A percentile compares a stretch with the other conserved stretches of the same genome.
phyloP scores from a whole-genome alignment of 352 stramenopile species.

The Phytopythium kandeliae region DNA sequence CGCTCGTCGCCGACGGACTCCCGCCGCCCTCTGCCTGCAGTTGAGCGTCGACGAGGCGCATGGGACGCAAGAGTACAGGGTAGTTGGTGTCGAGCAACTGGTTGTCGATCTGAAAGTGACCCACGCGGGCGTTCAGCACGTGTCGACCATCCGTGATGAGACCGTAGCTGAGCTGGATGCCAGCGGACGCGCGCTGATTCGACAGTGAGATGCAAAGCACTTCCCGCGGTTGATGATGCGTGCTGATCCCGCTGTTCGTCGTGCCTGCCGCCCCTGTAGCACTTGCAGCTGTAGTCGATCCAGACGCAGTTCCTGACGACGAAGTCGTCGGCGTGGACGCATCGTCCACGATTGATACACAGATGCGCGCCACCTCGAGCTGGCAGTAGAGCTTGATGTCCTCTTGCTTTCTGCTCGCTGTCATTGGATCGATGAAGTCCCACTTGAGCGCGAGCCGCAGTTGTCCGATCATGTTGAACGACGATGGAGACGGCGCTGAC shows the following conservation, averaged over 20 bases:
- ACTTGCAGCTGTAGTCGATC: not conserved
- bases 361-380: conserved; percentile 67
- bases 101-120: conserved; percentile 83
- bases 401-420: conserved; percentile 29
- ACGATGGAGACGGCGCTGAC: conserved; percentile 10
- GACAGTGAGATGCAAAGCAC: conserved; percentile 74
- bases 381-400: conserved; percentile 64
- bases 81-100: conserved; percentile 84
- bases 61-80: conserved; percentile 64
- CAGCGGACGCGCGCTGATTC: conserved; percentile 55
- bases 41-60: conserved; percentile 58
- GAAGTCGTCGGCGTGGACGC: conserved; percentile 28
- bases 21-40: conserved; percentile 56
- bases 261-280: conserved; percentile 4
- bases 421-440: conserved; percentile 60
- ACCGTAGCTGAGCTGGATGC: conserved; percentile 74
- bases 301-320: not conserved
- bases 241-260: conserved; percentile 1
- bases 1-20: conserved; percentile 6
- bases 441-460: conserved; percentile 73
- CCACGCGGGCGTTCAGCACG: conserved; percentile 69
- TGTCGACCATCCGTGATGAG: conserved; percentile 63
- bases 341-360: conserved; percentile 72
- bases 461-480: conserved; percentile 65
- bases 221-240: conserved; percentile 42